phyloP scores from a whole-genome alignment of 331 rosid genomes.

The Dryas integrifolia region DNA sequence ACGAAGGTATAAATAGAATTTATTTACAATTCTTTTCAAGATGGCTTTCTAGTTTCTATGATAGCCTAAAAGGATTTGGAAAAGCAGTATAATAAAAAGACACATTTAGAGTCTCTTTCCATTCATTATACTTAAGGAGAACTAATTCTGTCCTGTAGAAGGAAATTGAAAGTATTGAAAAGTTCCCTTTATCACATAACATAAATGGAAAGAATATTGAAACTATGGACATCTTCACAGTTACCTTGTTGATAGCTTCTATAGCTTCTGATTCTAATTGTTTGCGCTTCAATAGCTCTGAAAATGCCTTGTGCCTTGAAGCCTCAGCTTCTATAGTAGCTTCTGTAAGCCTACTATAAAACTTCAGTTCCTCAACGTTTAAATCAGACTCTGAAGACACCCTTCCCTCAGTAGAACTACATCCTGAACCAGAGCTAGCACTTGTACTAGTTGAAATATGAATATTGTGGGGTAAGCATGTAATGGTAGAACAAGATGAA shows the following conservation, averaged over 20 bases:
- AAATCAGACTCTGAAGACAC: conserved; percentile 34
- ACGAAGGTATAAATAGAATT: not conserved
- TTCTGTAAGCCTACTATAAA: conserved; percentile 42
- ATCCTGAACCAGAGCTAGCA: conserved; percentile 40
- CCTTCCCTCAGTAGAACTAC: conserved; percentile 38
- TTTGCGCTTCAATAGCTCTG: conserved; percentile 37
- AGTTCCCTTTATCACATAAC: not conserved
- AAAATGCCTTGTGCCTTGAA: conserved; percentile 37
- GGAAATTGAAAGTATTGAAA: not conserved
- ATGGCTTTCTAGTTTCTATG: not conserved
- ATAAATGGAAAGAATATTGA: not conserved
- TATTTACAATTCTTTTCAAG: not conserved
- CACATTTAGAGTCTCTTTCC: not conserved
- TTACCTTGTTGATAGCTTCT: conserved; percentile 62
- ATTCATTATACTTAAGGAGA: not conserved
- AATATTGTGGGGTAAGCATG: conserved; percentile 16
- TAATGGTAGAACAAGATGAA: conserved; percentile 27
- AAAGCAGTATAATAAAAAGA: not conserved
- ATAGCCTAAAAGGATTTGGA: not conserved
- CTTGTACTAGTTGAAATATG: conserved; percentile 25
- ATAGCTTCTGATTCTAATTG: conserved; percentile 57
- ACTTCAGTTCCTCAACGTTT: conserved; percentile 45
- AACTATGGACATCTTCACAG: conserved; percentile 8
- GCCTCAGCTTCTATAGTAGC: conserved; percentile 48
- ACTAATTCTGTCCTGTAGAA: not conserved